Evolutionary conservation across 2,329 filamentous ascomycete genomes (phyloP).

Genomic region (Aulographum hederae): DNA sequence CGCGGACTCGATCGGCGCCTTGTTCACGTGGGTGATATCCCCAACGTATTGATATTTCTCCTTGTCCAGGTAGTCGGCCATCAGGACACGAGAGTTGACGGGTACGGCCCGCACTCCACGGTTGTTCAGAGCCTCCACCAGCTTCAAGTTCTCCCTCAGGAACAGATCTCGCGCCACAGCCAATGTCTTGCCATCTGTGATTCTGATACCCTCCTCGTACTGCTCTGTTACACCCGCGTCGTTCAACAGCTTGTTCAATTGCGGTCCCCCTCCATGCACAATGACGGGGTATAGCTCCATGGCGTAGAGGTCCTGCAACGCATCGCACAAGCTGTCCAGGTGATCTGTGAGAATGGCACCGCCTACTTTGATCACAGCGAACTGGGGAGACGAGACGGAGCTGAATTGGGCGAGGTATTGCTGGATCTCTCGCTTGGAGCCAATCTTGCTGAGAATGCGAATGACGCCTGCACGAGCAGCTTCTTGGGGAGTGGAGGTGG

Average conservation of each 20-base stretch:
- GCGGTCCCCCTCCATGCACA: slow-evolving; percentile 85
- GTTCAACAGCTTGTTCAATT: slow-evolving; percentile 82
- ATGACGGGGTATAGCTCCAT: slow-evolving; percentile 90
- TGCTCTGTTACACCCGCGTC: slow-evolving; percentile 84
- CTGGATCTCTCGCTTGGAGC: slow-evolving; percentile 88
- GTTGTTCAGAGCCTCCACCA: slow-evolving; percentile 76
- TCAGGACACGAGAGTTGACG: slow-evolving; percentile 77
- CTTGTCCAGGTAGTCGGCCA: slow-evolving; percentile 87
- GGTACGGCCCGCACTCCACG: slow-evolving; percentile 80
- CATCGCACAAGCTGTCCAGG: slow-evolving; percentile 76
- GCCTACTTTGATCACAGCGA: slow-evolving; percentile 95
- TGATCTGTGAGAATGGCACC: slow-evolving; percentile 92
- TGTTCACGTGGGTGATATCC: slow-evolving; percentile 87
- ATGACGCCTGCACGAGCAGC: slow-evolving; percentile 67
- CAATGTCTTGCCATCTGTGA: slow-evolving; percentile 90
- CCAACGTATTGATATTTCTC: slow-evolving; percentile 92
- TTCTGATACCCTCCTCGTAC: slow-evolving; percentile 89
- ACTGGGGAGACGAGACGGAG: slow-evolving; percentile 89
- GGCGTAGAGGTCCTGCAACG: slow-evolving; percentile 80
- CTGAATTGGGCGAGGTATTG: slow-evolving; percentile 97
- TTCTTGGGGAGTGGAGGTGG: slow-evolving; percentile 25
- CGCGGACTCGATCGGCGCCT: slow-evolving; percentile 72
- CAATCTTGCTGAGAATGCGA: slow-evolving; percentile 85
- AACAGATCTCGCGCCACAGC: slow-evolving; percentile 84
- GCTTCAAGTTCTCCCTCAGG: slow-evolving; percentile 83